phyloP scores from a whole-genome alignment of 805 yeast species.

The Danielia reshetovae region DNA sequence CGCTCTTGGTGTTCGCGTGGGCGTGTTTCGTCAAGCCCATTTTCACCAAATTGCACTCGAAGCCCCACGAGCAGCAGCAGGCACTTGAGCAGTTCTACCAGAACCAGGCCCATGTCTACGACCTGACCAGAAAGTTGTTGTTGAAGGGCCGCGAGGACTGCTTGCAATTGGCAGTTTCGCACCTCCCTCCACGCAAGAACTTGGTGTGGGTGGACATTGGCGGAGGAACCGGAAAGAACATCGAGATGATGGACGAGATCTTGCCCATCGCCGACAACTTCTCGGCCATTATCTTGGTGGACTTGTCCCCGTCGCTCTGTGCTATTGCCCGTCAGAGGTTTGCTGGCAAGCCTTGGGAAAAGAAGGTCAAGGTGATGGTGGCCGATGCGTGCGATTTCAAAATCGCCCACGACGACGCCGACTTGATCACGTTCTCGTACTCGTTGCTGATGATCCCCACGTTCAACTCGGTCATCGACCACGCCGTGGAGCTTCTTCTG shows the following conservation, averaged over 20 bases:
- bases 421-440: slow-evolving; percentile 73
- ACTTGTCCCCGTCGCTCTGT: slow-evolving; percentile 73
- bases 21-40: slow-evolving; percentile 62
- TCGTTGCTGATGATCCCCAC: slow-evolving; percentile 84
- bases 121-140: slow-evolving; percentile 60
- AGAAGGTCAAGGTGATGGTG: slow-evolving; percentile 59
- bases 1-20: slow-evolving; percentile 34
- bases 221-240: slow-evolving; percentile 83
- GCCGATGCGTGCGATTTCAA: slow-evolving; percentile 74
- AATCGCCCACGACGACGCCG: slow-evolving; percentile 49
- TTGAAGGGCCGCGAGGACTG: slow-evolving; percentile 71
- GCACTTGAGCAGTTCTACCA: slow-evolving; percentile 68
- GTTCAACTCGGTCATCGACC: slow-evolving; percentile 74
- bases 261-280: slow-evolving; percentile 47
- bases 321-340: slow-evolving; percentile 65
- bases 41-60: slow-evolving; percentile 19
- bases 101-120: slow-evolving; percentile 75
- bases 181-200: slow-evolving; percentile 36
- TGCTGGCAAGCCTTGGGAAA: slow-evolving; percentile 37
- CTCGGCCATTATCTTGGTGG: slow-evolving; percentile 67
- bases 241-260: slow-evolving; percentile 66
- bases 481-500: slow-evolving; percentile 50
- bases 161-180: slow-evolving; percentile 55
- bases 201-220: slow-evolving; percentile 78
- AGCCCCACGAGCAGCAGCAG: slow-evolving; percentile 47